These are phyloP conservation scores for Stephanocyclus meneghinianus DNA, from an alignment of 352 stramenopile species.

Conservation along the genomic window DNA sequence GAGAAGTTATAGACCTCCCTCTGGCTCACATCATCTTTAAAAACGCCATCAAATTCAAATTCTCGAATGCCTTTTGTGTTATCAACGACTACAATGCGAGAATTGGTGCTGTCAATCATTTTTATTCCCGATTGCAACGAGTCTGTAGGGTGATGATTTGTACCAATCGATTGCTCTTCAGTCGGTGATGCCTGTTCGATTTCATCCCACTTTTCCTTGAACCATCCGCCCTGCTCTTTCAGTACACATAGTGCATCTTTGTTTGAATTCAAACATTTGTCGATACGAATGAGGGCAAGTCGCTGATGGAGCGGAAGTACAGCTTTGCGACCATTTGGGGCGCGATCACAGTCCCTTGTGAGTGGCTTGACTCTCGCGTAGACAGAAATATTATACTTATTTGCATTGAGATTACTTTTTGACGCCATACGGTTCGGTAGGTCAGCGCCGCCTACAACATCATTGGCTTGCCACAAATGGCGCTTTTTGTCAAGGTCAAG, in stretches of 20 bases:
- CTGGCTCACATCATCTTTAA: conserved; percentile 39
- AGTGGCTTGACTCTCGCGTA: conserved; percentile 34
- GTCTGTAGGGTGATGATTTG: conserved; percentile 12
- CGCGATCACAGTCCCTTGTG: conserved; percentile 1
- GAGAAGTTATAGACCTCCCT: conserved; percentile 44
- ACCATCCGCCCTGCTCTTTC: conserved; percentile 52
- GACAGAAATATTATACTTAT: conserved; percentile 40
- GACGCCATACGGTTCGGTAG: background rate
- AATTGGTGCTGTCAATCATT: conserved; percentile 39
- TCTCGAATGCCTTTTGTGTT: conserved; percentile 52
- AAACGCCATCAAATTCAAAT: conserved; percentile 61
- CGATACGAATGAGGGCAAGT: conserved; percentile 55
- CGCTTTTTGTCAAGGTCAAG: conserved; percentile 31
- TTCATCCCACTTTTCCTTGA: conserved; percentile 43
- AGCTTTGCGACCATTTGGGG: conserved; percentile 24
- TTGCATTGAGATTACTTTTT: background rate
- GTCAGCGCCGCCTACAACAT: background rate
- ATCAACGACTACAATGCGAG: conserved; percentile 55
- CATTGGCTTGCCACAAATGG: conserved; percentile 18
- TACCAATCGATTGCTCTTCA: conserved; percentile 6
- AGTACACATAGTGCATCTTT: conserved; percentile 51
- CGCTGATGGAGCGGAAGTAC: conserved; percentile 62
- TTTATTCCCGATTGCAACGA: conserved; percentile 41
- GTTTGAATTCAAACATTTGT: conserved; percentile 45
- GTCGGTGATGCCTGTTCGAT: conserved; percentile 12